Evolutionary conservation across 352 stramenopile genomes (phyloP), one percentile per base, ranked within the genome.

Genomic region (Phytopythium ostracodes): DNA sequence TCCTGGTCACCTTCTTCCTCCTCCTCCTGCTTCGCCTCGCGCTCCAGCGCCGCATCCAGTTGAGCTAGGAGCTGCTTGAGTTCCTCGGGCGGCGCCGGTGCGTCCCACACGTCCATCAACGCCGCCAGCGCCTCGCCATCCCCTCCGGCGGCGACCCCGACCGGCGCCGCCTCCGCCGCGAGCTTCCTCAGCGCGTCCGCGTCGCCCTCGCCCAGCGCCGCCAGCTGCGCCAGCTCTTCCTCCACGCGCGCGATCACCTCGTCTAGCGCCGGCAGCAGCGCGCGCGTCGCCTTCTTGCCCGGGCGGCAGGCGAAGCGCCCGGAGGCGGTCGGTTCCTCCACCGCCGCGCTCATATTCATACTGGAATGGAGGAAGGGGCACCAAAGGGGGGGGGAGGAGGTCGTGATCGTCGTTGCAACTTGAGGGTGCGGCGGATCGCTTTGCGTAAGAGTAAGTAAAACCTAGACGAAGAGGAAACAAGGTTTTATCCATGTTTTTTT

Each of bases 241-340:
- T 79, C 73, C 24, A 92, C 64, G 56, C 75, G 81, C 46, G 76
- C 63, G 46, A 90, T 79, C 27, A 80, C 79, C 20, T 79, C 77
- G 53, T 86, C 71, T 14, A 92, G 62, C 68, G 85, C 70, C 33
- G 80, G 73, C 43, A 87, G 65, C 42, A 81, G 65, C 36, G 64
- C 63, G 47, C 64, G 61, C 55, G 62, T 56, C 22, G 59, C 27
- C 25, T n/a, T 31, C 40, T 35, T 33, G 24, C 63, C 63, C 5
- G 50, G 51, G 5, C 52, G 63, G 42, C 63, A 65, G 40, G 29
- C 42, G 25, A 65, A 65, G 40, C 4, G 17, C 40, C n/a, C n/a
- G n/a, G n/a, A n/a, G n/a, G 29, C 29, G 29, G 4, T 33, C 7
- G 4, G 29, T 33, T 33, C 29, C 3, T 33, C 29, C 29, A 7